These are phyloP conservation scores for Jatropha multifida DNA, from an alignment of 441 rosid genomes.

Conservation along the genomic window DNA sequence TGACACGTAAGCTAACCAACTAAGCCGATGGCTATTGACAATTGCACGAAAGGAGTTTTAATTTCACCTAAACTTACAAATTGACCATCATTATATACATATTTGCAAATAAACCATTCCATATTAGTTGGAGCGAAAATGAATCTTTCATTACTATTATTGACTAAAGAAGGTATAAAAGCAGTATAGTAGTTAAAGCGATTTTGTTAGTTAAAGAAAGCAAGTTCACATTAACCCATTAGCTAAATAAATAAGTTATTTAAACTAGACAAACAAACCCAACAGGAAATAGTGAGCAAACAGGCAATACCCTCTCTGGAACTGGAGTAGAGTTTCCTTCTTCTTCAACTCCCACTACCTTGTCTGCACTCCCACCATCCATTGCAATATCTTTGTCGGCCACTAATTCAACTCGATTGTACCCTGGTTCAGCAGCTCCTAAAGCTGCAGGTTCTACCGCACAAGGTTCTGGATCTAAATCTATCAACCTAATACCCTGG, in stretches of 20 bases:
- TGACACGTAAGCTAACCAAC: not conserved
- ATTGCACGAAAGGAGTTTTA: not conserved
- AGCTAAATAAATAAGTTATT: not conserved
- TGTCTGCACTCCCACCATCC: conserved; percentile 80
- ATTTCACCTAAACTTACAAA: not conserved
- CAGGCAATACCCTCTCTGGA: conserved; percentile 73
- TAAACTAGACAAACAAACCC: not conserved
- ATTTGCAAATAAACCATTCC: conserved; percentile 2
- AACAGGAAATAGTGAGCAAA: conserved; percentile 20
- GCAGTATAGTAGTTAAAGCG: not conserved
- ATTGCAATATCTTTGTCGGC: conserved; percentile 77
- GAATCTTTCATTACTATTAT: conserved; percentile 4
- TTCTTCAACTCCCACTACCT: conserved; percentile 70
- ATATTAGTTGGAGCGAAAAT: not conserved
- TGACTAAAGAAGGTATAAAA: not conserved
- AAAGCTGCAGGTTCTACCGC: conserved; percentile 63
- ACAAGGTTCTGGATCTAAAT: conserved; percentile 84
- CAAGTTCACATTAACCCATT: not conserved
- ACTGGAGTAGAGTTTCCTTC: conserved; percentile 79
- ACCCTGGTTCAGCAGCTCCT: conserved; percentile 64
- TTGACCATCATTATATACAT: not conserved
- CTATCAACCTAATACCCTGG: conserved; percentile 78
- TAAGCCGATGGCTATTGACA: not conserved
- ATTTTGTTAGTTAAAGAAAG: not conserved
- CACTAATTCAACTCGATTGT: conserved; percentile 68